phyloP scores from a whole-genome alignment of 1,284 basidiomycete genomes.

The Xerocomus minutiporus region DNA sequence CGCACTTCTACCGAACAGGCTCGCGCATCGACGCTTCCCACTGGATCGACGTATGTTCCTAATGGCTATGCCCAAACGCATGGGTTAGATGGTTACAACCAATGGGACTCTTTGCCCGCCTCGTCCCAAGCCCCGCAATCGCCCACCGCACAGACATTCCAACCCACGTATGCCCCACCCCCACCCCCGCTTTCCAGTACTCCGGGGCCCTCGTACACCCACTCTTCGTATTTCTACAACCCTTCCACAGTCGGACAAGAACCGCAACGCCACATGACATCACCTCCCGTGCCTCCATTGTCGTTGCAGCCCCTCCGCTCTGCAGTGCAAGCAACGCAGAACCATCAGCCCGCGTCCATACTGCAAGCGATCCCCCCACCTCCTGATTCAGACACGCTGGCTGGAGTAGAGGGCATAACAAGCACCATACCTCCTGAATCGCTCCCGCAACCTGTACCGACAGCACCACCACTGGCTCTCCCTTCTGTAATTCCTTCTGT shows the following conservation, averaged over 20 bases:
- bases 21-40: slow-evolving; percentile 12
- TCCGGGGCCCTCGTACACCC: slow-evolving; percentile 17
- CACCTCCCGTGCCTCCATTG: slow-evolving; percentile 4
- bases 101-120: slow-evolving; percentile 28
- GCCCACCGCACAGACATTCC: slow-evolving; percentile 13
- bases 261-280: slow-evolving; percentile 7
- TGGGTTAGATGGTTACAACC: slow-evolving; percentile 16
- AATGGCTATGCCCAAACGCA: slow-evolving; percentile 26
- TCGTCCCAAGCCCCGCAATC: slow-evolving; percentile 17
- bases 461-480: background rate
- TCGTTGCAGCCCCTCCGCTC: slow-evolving; percentile 7
- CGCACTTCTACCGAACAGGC: slow-evolving; percentile 29
- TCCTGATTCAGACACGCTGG: background rate
- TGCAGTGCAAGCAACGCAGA: slow-evolving; percentile 6
- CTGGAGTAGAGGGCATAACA: slow-evolving; percentile 5
- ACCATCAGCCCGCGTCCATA: slow-evolving; percentile 19
- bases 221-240: slow-evolving; percentile 14
- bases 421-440: slow-evolving; percentile 6
- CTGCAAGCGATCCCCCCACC: slow-evolving; percentile 12
- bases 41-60: slow-evolving; percentile 5
- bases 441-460: slow-evolving; percentile 1
- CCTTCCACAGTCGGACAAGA: slow-evolving; percentile 13
- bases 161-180: slow-evolving; percentile 18
- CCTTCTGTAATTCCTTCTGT: slow-evolving; percentile 1
- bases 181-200: slow-evolving; percentile 14